Conservation (phyloP, 2,329 filamentous ascomycete genomes). For the Alternaria ventricosa region DNA sequence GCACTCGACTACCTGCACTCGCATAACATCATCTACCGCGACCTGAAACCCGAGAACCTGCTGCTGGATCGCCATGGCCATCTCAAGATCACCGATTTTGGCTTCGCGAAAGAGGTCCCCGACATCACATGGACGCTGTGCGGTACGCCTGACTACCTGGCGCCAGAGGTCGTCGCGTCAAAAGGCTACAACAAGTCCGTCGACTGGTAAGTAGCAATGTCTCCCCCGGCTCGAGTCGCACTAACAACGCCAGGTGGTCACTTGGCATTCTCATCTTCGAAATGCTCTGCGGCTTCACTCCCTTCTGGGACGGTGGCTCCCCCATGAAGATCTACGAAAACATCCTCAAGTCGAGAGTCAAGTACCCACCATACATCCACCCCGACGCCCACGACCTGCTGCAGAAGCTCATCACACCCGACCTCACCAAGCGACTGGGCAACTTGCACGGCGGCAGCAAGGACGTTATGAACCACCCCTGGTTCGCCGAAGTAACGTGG, state of each 20-base stretch:
- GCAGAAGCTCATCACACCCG: slow-evolving; percentile 89
- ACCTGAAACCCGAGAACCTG: slow-evolving; percentile 94
- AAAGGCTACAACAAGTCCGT: slow-evolving; percentile 99
- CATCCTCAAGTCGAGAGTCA: slow-evolving; percentile 92
- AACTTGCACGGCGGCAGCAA: slow-evolving; percentile 90
- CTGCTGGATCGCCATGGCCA: slow-evolving; percentile 91
- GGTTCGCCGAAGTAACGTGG: slow-evolving; percentile 99
- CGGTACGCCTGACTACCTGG: slow-evolving; percentile 95
- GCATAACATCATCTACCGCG: slow-evolving; percentile 96
- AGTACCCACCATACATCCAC: slow-evolving; percentile 96
- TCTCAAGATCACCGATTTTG: slow-evolving; percentile 97
- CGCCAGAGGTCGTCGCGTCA: slow-evolving; percentile 97
- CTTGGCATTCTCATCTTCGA: slow-evolving; percentile 98
- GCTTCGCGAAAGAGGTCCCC: slow-evolving; percentile 96
- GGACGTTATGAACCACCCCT: slow-evolving; percentile 93
- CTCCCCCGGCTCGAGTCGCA: not conserved
- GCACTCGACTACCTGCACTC: slow-evolving; percentile 94
- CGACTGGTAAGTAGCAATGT: slow-evolving; percentile 76
- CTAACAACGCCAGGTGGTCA: slow-evolving; percentile 76
- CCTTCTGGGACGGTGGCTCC: slow-evolving; percentile 97
- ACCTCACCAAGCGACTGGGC: slow-evolving; percentile 92
- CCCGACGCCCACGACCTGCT: slow-evolving; percentile 92
- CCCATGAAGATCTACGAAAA: slow-evolving; percentile 99
- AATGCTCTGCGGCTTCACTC: slow-evolving; percentile 98
- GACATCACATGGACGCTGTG: slow-evolving; percentile 99